These are phyloP conservation scores for Funneliformis geosporum DNA, from an alignment of 192 early-diverging fungal species.

Conservation along the genomic window DNA sequence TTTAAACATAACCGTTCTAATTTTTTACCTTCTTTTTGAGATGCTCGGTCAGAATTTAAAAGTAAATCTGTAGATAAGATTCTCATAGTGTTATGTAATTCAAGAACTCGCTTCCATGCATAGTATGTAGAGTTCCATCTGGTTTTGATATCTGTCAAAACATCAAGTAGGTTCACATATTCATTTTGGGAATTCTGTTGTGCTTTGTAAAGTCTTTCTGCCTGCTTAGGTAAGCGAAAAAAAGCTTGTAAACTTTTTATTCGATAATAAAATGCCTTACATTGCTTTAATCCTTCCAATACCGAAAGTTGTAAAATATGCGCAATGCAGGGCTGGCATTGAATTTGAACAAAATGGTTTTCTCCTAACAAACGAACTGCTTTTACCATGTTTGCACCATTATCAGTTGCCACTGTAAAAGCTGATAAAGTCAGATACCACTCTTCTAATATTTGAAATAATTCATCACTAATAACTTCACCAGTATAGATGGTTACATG, in stretches of 20 bases:
- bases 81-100: background rate
- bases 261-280: background rate
- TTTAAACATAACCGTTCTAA: background rate
- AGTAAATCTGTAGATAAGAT: background rate
- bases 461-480: too few relatives aligned
- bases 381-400: background rate
- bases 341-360: background rate
- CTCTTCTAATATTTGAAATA: background rate
- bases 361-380: background rate
- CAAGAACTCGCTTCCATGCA: background rate
- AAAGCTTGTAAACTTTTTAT: background rate
- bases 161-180: background rate
- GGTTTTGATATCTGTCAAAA: background rate
- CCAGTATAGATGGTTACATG: background rate
- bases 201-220: background rate
- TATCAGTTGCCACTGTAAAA: background rate
- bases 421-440: background rate
- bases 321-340: background rate
- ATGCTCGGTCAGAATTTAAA: background rate
- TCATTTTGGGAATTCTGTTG: background rate
- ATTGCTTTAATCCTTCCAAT: too few relatives aligned
- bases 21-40: background rate
- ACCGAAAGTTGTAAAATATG: conserved; percentile 4
- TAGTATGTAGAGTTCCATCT: background rate
- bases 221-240: background rate